Percentiles rank a stretch among this genome's conserved stretches.
phyloP scores from a whole-genome alignment of 441 rosid species.

The Raphanus hybrid region DNA sequence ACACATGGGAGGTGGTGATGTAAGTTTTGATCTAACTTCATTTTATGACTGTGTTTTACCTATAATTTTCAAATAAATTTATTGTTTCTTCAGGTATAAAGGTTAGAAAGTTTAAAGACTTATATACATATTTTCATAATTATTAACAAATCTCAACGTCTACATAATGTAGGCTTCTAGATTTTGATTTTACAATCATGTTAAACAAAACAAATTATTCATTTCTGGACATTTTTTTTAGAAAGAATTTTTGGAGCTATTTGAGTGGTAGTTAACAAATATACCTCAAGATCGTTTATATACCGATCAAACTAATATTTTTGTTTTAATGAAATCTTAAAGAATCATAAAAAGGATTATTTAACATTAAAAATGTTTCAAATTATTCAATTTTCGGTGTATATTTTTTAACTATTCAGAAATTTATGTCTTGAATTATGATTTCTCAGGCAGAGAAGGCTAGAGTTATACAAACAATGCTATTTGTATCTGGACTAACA shows the following conservation, averaged over 20 bases:
- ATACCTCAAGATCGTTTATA: neutral
- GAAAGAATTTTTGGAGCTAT: neutral
- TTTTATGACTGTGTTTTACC: no score
- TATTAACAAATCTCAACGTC: neutral
- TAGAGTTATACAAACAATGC: constrained; percentile 61
- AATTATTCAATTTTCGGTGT: neutral
- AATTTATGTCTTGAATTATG: neutral
- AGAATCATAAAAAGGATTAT: neutral
- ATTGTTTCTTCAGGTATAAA: no score
- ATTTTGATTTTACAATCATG: neutral
- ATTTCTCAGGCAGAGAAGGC: constrained; percentile 66
- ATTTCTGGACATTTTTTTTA: no score
- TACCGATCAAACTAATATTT: no score
- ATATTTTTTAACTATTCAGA: neutral
- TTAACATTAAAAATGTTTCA: neutral
- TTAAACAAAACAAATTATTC: no score
- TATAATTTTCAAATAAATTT: no score
- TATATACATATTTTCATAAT: neutral
- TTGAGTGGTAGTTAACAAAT: neutral
- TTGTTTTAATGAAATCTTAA: neutral
- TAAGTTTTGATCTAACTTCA: constrained; percentile 37
- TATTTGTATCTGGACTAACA: constrained; percentile 74
- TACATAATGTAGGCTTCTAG: neutral
- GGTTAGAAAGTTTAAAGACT: no score
- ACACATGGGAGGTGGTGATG: constrained; percentile 80